Evolutionary conservation across 108 stramenopile genomes (phyloP).

Genomic region (Parmales sp.): DNA sequence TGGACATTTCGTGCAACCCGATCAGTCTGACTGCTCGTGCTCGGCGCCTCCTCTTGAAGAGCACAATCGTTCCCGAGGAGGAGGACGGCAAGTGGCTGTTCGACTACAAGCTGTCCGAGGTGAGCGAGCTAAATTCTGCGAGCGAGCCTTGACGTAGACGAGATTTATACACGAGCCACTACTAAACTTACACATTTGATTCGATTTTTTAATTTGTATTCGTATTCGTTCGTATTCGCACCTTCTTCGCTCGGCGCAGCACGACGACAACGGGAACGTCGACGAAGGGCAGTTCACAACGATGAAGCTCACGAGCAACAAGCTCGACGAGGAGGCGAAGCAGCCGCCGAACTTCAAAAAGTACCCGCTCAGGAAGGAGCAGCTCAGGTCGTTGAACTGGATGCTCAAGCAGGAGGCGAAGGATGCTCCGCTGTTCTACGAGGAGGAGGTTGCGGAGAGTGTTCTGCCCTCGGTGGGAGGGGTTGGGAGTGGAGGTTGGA

Average conservation of each 20-base stretch:
- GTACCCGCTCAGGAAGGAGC: constrained; percentile 26
- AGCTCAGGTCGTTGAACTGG: constrained; percentile 32
- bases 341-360: constrained; percentile 31
- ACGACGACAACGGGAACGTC: too few species aligned
- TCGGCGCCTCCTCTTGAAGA: constrained; percentile 16
- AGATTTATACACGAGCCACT: too few species aligned
- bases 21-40: constrained; percentile 19
- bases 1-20: constrained; percentile 24
- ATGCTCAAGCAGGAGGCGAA: constrained; percentile 34
- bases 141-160: too few species aligned
- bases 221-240: too few species aligned
- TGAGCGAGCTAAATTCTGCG: too few species aligned
- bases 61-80: not conserved
- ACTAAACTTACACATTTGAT: too few species aligned
- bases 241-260: too few species aligned
- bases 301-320: constrained; percentile 25
- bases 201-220: too few species aligned
- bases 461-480: constrained; percentile 24
- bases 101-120: constrained; percentile 20
- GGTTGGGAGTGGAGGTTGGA: too few species aligned
- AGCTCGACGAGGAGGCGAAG: constrained; percentile 16
- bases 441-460: constrained; percentile 34
- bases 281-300: constrained; percentile 16
- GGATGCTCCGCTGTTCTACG: constrained; percentile 12
- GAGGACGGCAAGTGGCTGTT: not conserved